Percentiles rank a stretch among this genome's conserved stretches.
Conservation (phyloP, 2,329 filamentous ascomycete genomes). For the Cadophora malorum region DNA sequence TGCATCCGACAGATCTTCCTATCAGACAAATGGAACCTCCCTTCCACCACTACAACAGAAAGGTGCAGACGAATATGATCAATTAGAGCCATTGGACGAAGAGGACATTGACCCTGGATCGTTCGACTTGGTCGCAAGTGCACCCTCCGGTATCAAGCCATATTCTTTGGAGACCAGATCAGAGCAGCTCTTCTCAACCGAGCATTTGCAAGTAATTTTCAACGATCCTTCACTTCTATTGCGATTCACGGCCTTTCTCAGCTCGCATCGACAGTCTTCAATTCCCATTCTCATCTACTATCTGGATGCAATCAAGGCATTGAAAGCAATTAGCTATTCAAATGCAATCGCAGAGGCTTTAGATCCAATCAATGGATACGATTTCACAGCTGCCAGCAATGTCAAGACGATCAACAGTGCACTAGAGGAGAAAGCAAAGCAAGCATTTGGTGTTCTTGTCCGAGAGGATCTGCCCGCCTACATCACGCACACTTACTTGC, state of each 20-base stretch:
- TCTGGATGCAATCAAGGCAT: slow-evolving; percentile 72
- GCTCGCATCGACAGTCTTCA: slow-evolving; percentile 63
- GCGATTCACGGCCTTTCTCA: slow-evolving; percentile 72
- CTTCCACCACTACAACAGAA: slow-evolving; percentile 42
- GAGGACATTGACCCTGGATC: slow-evolving; percentile 59
- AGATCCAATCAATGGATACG: slow-evolving; percentile 59
- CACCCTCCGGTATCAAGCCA: slow-evolving; percentile 44
- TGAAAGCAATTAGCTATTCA: slow-evolving; percentile 73
- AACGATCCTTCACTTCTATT: slow-evolving; percentile 66
- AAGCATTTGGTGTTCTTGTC: slow-evolving; percentile 69
- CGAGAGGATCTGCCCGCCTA: slow-evolving; percentile 75
- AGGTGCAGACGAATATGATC: slow-evolving; percentile 53
- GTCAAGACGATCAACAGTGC: slow-evolving; percentile 61
- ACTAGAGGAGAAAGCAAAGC: slow-evolving; percentile 67
- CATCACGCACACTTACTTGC: slow-evolving; percentile 71
- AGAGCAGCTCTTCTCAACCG: slow-evolving; percentile 68
- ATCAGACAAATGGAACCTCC: slow-evolving; percentile 41
- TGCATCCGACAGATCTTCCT: slow-evolving; percentile 37
- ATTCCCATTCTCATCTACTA: slow-evolving; percentile 74
- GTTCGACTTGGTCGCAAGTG: slow-evolving; percentile 58
- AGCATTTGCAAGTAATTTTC: slow-evolving; percentile 71
- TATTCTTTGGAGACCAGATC: slow-evolving; percentile 69
- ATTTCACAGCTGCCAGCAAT: slow-evolving; percentile 59
- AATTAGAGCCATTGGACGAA: slow-evolving; percentile 51
- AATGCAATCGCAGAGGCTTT: slow-evolving; percentile 71